Conservation (phyloP, 345 rosid species). For the Dipteronia sinensis region DNA sequence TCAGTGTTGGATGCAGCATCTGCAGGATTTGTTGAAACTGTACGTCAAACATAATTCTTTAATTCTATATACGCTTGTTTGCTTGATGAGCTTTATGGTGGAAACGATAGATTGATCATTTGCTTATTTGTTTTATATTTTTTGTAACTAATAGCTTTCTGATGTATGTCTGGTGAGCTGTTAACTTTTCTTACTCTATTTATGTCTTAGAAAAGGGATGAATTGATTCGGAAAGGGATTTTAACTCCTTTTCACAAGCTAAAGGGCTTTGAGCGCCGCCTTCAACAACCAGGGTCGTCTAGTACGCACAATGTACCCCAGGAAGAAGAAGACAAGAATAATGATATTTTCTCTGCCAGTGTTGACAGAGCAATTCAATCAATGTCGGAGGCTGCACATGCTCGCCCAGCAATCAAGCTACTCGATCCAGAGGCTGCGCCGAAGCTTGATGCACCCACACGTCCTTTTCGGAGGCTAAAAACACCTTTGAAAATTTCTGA, state of each 20-base stretch:
- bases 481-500: constrained; percentile 44
- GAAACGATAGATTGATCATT: constrained; percentile 10
- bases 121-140: not conserved
- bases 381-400: constrained; percentile 67
- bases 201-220: constrained; percentile 89
- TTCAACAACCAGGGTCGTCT: constrained; percentile 68
- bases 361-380: constrained; percentile 63
- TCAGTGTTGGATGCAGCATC: constrained; percentile 82
- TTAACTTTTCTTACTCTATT: constrained; percentile 22
- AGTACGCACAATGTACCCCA: constrained; percentile 31
- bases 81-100: constrained; percentile 17
- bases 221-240: constrained; percentile 88
- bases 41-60: constrained; percentile 34
- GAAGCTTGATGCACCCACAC: constrained; percentile 77
- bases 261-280: constrained; percentile 83
- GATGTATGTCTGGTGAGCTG: constrained; percentile 5
- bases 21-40: constrained; percentile 89
- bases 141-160: not conserved
- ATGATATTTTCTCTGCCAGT: constrained; percentile 49
- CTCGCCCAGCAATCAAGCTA: constrained; percentile 84
- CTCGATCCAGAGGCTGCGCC: constrained; percentile 76
- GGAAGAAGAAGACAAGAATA: constrained; percentile 49
- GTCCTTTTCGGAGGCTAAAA: constrained; percentile 77
- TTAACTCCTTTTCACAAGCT: constrained; percentile 96
- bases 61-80: not conserved